Percentiles rank a stretch among this genome's conserved stretches.
These are phyloP conservation scores for Panicum miliaceum DNA, from an alignment of 176 grass and related monocot species.

Conservation along the genomic window DNA sequence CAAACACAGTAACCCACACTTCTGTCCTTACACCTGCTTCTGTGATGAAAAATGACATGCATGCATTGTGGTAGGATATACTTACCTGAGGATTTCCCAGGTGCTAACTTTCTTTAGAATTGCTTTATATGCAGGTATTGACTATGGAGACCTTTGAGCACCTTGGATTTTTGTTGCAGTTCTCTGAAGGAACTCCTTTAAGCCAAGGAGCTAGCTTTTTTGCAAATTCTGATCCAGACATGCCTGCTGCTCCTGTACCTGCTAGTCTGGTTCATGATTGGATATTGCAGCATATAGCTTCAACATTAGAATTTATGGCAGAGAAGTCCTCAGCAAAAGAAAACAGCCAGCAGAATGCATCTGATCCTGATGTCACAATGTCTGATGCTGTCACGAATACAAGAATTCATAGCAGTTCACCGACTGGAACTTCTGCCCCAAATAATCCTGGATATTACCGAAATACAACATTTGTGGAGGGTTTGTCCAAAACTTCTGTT, in stretches of 20 bases:
- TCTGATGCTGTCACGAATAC: constrained; percentile 69
- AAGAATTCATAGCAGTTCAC: constrained; percentile 49
- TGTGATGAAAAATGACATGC: background rate
- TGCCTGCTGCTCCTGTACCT: constrained; percentile 89
- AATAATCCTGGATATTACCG: constrained; percentile 66
- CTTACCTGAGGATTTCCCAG: constrained; percentile 26
- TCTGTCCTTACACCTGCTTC: background rate
- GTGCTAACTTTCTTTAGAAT: constrained; percentile 20
- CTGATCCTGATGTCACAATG: constrained; percentile 90
- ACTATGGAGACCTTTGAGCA: constrained; percentile 88
- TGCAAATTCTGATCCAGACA: constrained; percentile 95
- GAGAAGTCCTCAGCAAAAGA: constrained; percentile 76
- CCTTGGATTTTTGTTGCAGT: constrained; percentile 84
- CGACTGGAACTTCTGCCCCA: constrained; percentile 45
- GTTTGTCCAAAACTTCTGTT: constrained; percentile 93
- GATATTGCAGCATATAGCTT: constrained; percentile 80
- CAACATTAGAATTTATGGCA: constrained; percentile 66
- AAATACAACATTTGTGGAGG: constrained; percentile 88
- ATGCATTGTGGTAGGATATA: constrained; percentile 1
- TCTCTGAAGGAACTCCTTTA: constrained; percentile 78
- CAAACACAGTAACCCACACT: background rate
- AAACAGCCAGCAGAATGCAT: constrained; percentile 43
- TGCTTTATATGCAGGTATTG: constrained; percentile 72
- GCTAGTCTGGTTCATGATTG: constrained; percentile 83
- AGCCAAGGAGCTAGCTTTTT: constrained; percentile 89